Conservation (phyloP, 441 rosid species). For the Brassica balearica region DNA sequence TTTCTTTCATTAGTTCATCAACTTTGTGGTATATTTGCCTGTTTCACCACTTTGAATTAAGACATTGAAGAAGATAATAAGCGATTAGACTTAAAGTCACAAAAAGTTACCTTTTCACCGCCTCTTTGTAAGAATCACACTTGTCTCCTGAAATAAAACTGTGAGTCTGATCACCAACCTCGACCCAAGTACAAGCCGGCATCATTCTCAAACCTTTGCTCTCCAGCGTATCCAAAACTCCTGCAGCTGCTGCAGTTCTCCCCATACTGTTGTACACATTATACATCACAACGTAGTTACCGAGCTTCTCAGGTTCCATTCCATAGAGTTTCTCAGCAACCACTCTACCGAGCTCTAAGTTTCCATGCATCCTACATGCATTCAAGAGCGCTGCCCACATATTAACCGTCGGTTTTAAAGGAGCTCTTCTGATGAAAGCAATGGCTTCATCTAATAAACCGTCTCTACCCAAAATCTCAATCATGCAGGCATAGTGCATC, state of each 20-base stretch:
- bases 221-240: constrained; percentile 66
- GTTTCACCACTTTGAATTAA: constrained; percentile 25
- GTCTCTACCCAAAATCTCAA: constrained; percentile 79
- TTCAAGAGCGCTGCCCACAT: constrained; percentile 97
- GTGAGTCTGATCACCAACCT: constrained; percentile 58
- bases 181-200: constrained; percentile 87
- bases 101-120: constrained; percentile 26
- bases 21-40: constrained; percentile 70
- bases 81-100: not conserved
- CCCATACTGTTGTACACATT: constrained; percentile 82
- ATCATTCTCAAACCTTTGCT: constrained; percentile 81
- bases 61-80: not conserved
- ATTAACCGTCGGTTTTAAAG: constrained; percentile 73
- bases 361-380: constrained; percentile 75
- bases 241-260: constrained; percentile 72
- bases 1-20: constrained; percentile 69
- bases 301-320: constrained; percentile 86
- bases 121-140: constrained; percentile 52
- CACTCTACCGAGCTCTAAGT: constrained; percentile 81
- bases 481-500: constrained; percentile 89
- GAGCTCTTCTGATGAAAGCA: constrained; percentile 69
- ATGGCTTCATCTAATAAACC: constrained; percentile 90
- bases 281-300: constrained; percentile 76
- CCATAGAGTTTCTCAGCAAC: constrained; percentile 84
- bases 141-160: constrained; percentile 74